Percentiles rank a stretch among this genome's conserved stretches.
Evolutionary conservation across 305 asterid species (phyloP).

Genomic region (Monarda citriodora): DNA sequence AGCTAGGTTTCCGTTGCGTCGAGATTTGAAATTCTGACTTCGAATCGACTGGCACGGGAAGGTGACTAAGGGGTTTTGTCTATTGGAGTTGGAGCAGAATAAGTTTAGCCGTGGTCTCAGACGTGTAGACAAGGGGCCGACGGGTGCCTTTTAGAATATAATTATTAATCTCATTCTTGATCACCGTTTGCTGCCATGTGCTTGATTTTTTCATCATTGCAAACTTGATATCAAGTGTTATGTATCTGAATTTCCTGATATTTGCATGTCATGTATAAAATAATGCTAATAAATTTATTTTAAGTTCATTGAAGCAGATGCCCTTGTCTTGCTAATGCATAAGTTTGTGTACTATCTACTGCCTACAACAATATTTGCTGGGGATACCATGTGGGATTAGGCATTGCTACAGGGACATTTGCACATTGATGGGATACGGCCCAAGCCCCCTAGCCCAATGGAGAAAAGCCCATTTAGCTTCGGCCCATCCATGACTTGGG

Average conservation of each 20-base stretch:
- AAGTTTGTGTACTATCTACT: background rate
- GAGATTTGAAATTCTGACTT: background rate
- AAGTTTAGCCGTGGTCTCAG: background rate
- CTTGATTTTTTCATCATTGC: background rate
- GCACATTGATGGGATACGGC: too few species aligned
- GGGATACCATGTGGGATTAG: background rate
- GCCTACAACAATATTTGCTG: conserved; percentile 3
- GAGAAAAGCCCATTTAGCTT: too few species aligned
- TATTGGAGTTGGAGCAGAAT: background rate
- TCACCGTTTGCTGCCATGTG: conserved; percentile 5
- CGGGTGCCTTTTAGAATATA: background rate
- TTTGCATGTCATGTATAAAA: background rate
- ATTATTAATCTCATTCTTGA: background rate
- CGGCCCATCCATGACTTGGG: too few species aligned
- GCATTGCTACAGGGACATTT: background rate
- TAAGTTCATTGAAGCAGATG: conserved; percentile 9
- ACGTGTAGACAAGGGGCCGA: background rate
- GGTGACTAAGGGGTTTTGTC: background rate
- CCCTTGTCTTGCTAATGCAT: background rate
- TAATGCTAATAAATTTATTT: background rate
- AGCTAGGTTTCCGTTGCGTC: background rate
- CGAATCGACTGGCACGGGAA: background rate
- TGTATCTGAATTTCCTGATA: background rate
- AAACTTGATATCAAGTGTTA: background rate
- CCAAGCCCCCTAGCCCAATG: too few species aligned